A percentile compares a stretch with the other conserved stretches of the same genome.
Evolutionary conservation across 23 red algal species (phyloP).

Genomic region (Cyanidiococcus yangmingshanensis): DNA sequence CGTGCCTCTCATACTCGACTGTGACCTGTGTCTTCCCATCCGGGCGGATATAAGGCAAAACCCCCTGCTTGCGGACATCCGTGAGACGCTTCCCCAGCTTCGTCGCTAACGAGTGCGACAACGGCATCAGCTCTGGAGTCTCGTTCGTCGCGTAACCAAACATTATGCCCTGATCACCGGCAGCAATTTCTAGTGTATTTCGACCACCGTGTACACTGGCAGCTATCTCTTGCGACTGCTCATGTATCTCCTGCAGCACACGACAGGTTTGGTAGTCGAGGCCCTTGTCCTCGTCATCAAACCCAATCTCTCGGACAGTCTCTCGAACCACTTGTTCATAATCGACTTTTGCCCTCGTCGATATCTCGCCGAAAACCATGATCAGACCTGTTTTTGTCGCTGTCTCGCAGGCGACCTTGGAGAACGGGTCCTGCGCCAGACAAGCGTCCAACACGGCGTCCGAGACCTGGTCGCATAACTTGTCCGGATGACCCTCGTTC

Average conservation of each 20-base stretch:
- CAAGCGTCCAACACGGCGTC: constrained; percentile 95
- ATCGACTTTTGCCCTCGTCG: constrained; percentile 78
- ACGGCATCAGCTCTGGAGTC: constrained; percentile 62
- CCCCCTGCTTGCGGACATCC: constrained; percentile 84
- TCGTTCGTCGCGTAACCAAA: constrained; percentile 98
- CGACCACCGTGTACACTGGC: constrained; percentile 76
- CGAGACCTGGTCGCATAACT: constrained; percentile 95
- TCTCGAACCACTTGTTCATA: constrained; percentile 88
- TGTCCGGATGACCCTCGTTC: constrained; percentile 98
- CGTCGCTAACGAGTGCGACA: constrained; percentile 77
- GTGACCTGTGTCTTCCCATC: constrained; percentile 99
- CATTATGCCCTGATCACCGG: constrained; percentile 97
- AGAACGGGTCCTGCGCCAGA: constrained; percentile 65
- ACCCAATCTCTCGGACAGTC: constrained; percentile 85
- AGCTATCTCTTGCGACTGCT: constrained; percentile 87
- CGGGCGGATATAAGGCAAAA: constrained; percentile 78
- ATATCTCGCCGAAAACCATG: constrained; percentile 98
- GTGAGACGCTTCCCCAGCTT: constrained; percentile 80
- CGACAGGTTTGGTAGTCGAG: constrained; percentile 97
- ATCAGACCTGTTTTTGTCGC: constrained; percentile 96
- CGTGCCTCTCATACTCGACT: constrained; percentile 79
- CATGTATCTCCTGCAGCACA: constrained; percentile 79
- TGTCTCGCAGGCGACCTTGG: constrained; percentile 93
- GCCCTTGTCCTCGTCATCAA: constrained; percentile 93
- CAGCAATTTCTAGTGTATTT: constrained; percentile 64